Percentiles rank a stretch among this genome's conserved stretches.
Evolutionary conservation across 305 asterid genomes (phyloP).

Genomic region (Rubia tinctorum): DNA sequence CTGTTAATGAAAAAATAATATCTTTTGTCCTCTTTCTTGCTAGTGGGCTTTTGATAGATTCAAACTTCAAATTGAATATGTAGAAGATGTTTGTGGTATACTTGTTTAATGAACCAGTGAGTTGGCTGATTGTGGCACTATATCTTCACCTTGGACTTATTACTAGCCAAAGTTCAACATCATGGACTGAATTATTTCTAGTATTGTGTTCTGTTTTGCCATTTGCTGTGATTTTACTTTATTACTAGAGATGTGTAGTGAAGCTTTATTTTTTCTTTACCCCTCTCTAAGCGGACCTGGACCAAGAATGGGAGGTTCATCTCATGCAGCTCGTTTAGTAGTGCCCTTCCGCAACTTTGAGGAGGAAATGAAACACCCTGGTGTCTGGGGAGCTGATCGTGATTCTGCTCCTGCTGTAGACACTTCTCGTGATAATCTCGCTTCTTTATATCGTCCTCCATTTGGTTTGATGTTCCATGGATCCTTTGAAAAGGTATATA

Average conservation of each 20-base stretch:
- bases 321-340: conserved; percentile 64
- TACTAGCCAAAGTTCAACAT: not conserved
- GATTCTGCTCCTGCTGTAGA: conserved; percentile 64
- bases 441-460: conserved; percentile 96
- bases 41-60: not conserved
- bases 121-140: not conserved
- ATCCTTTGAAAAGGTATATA: conserved; percentile 77
- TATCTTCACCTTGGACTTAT: not conserved
- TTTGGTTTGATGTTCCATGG: conserved; percentile 87
- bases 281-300: conserved; percentile 12
- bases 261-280: conserved; percentile 16
- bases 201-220: not conserved
- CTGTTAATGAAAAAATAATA: too few relatives aligned
- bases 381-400: conserved; percentile 80
- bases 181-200: not conserved
- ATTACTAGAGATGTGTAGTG: not conserved
- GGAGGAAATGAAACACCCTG: conserved; percentile 84
- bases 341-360: conserved; percentile 96
- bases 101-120: not conserved
- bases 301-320: conserved; percentile 51
- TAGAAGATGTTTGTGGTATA: too few relatives aligned
- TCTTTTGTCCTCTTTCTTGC: not conserved
- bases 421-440: conserved; percentile 80
- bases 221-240: not conserved
- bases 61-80: too few relatives aligned